Evolutionary conservation across 768 basidiomycete species (phyloP).

Genomic region (Russula abietina): DNA sequence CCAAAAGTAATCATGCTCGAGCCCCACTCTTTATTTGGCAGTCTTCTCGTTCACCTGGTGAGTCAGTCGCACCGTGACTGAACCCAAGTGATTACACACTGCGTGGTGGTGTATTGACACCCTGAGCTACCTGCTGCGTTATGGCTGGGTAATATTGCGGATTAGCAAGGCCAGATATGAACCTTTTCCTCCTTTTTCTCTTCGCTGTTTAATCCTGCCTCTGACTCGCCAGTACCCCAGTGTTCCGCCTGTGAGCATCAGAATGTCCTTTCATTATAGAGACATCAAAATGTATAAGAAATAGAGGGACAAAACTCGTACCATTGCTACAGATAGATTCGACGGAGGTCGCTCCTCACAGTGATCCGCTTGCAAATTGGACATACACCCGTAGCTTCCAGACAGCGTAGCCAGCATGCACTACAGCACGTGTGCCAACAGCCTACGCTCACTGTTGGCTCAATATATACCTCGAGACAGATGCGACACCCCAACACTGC

Average conservation of each 20-base stretch:
- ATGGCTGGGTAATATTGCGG: conserved; percentile 46
- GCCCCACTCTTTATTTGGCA: background rate
- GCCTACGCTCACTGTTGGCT: conserved; percentile 75
- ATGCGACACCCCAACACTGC: conserved; percentile 56
- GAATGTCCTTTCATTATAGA: background rate
- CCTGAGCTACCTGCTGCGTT: conserved; percentile 40
- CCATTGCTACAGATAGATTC: conserved; percentile 55
- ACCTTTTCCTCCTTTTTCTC: conserved; percentile 2
- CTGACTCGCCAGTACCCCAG: background rate
- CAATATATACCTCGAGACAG: conserved; percentile 70
- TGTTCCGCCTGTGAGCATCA: background rate
- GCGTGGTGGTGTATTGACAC: conserved; percentile 26
- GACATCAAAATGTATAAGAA: background rate
- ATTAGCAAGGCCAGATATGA: conserved; percentile 91
- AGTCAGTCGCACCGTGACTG: background rate
- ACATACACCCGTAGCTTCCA: conserved; percentile 75
- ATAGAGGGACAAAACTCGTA: background rate
- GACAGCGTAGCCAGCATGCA: conserved; percentile 79
- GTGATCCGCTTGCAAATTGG: conserved; percentile 88
- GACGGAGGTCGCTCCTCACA: conserved; percentile 62
- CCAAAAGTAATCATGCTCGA: conserved; percentile 17
- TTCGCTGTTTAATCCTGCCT: background rate
- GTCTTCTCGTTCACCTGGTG: conserved; percentile 1
- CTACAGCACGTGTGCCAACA: conserved; percentile 87
- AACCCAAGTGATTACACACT: conserved; percentile 22